Evolutionary conservation across 352 stramenopile species (phyloP).

Genomic region (Pythium folliculosum): DNA sequence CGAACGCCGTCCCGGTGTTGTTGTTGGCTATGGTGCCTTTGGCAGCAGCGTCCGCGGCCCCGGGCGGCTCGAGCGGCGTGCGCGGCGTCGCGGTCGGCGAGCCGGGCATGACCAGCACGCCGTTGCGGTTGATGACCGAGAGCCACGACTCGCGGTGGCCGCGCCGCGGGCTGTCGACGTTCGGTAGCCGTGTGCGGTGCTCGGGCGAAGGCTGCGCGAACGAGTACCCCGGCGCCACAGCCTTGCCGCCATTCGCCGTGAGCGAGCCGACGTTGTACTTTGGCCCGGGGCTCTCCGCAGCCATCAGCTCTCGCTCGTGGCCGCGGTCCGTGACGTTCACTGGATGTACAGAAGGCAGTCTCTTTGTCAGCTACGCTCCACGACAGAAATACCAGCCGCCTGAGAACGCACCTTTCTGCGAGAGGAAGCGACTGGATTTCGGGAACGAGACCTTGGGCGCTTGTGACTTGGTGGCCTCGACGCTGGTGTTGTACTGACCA

Average conservation of each 20-base stretch:
- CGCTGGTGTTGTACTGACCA: conserved; percentile 70
- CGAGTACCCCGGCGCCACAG: conserved; percentile 54
- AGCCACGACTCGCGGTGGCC: conserved; percentile 81
- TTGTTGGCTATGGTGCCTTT: conserved; percentile 7
- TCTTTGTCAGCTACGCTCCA: too few relatives aligned
- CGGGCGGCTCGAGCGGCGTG: conserved; percentile 1
- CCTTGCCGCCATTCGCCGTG: conserved; percentile 54
- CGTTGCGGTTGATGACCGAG: conserved; percentile 81
- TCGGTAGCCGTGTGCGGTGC: conserved; percentile 53
- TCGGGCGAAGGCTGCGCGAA: conserved; percentile 60
- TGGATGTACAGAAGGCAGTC: conserved; percentile 9
- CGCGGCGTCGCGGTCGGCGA: conserved; percentile 34
- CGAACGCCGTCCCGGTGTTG: conserved; percentile 54
- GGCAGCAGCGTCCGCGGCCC: conserved; percentile 18
- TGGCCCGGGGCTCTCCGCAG: conserved; percentile 72
- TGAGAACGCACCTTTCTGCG: conserved; percentile 60
- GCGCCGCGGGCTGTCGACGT: conserved; percentile 51
- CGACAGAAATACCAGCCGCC: background rate
- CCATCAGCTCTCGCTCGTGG: conserved; percentile 78
- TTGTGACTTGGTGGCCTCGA: conserved; percentile 58
- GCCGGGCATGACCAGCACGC: conserved; percentile 71
- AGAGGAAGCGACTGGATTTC: conserved; percentile 79
- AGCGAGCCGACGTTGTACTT: conserved; percentile 82
- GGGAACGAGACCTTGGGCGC: conserved; percentile 77
- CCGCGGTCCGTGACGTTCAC: conserved; percentile 63